Percentiles rank a stretch among this genome's conserved stretches.
These are phyloP conservation scores for Salvia miltiorrhiza DNA, from an alignment of 257 asterid genomes.

Conservation along the genomic window DNA sequence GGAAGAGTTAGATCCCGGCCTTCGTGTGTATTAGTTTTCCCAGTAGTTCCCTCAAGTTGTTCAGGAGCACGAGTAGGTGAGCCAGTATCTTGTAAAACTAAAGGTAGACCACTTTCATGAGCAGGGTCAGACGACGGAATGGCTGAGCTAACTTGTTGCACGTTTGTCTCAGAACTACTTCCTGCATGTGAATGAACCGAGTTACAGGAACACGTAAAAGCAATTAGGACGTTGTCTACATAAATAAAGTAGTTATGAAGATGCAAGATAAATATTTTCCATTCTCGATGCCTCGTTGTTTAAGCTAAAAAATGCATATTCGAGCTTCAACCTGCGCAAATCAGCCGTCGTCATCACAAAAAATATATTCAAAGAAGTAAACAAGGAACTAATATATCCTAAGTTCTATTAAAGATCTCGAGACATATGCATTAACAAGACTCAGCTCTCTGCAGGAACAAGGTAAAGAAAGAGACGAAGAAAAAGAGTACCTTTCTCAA, in stretches of 20 bases:
- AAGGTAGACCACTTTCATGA: conserved; percentile 31
- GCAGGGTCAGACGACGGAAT: conserved; percentile 24
- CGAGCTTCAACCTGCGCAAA: too few relatives aligned
- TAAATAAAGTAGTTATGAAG: background rate
- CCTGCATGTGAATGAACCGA: conserved; percentile 38
- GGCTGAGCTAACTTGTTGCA: conserved; percentile 10
- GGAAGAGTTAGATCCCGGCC: conserved; percentile 14
- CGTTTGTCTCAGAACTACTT: conserved; percentile 17
- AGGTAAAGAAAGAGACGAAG: background rate
- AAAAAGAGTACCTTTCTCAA: conserved; percentile 48
- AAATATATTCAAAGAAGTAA: background rate
- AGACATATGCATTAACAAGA: too few relatives aligned
- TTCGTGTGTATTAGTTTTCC: background rate
- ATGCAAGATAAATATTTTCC: background rate
- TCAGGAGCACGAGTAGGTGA: conserved; percentile 19
- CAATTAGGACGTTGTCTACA: background rate
- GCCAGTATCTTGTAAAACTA: conserved; percentile 1
- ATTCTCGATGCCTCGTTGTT: background rate
- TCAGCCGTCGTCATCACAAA: too few relatives aligned
- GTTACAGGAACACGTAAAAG: background rate
- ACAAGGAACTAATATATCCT: background rate
- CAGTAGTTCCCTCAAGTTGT: conserved; percentile 1
- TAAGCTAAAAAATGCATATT: background rate
- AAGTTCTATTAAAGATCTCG: background rate
- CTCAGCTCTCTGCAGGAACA: background rate